A percentile compares a stretch with the other conserved stretches of the same genome.
Evolutionary conservation across 2,329 filamentous ascomycete genomes (phyloP).

Genomic region (Myriosclerotinia curreyana): DNA sequence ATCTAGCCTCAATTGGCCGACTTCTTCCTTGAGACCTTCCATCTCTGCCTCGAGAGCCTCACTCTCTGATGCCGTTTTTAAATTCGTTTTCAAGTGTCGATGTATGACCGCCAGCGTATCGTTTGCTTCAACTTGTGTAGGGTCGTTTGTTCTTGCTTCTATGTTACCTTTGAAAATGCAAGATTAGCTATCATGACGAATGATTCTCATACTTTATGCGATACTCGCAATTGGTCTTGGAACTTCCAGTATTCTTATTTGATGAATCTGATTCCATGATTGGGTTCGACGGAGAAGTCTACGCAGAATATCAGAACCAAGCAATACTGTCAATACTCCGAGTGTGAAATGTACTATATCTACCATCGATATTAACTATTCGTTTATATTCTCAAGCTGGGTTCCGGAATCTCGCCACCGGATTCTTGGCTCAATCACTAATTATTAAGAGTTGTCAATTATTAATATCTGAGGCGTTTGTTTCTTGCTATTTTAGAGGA

Average conservation of each 20-base stretch:
- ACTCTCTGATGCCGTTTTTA: background rate
- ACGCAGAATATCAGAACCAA: background rate
- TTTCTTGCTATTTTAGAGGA: too few species aligned
- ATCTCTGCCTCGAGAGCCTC: background rate
- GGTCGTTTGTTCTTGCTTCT: background rate
- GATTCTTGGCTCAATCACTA: too few species aligned
- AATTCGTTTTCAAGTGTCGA: background rate
- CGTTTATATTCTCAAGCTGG: too few species aligned
- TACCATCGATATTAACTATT: too few species aligned
- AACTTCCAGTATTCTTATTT: too few species aligned
- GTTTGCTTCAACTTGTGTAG: background rate
- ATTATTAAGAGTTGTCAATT: too few species aligned
- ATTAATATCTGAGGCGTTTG: too few species aligned
- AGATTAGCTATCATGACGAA: too few species aligned
- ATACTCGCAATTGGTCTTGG: background rate
- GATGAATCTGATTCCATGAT: background rate
- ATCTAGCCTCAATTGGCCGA: background rate
- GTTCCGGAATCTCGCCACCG: too few species aligned
- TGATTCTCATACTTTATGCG: too few species aligned
- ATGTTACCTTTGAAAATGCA: background rate
- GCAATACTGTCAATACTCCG: too few species aligned
- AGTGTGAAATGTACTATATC: background rate
- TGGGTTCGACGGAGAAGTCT: background rate
- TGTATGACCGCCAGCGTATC: background rate
- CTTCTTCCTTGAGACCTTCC: too few species aligned